Percentiles rank a stretch among this genome's conserved stretches.
These are phyloP conservation scores for Saccharomyces hybrid DNA, from an alignment of 1,139 yeast species.

Conservation along the genomic window DNA sequence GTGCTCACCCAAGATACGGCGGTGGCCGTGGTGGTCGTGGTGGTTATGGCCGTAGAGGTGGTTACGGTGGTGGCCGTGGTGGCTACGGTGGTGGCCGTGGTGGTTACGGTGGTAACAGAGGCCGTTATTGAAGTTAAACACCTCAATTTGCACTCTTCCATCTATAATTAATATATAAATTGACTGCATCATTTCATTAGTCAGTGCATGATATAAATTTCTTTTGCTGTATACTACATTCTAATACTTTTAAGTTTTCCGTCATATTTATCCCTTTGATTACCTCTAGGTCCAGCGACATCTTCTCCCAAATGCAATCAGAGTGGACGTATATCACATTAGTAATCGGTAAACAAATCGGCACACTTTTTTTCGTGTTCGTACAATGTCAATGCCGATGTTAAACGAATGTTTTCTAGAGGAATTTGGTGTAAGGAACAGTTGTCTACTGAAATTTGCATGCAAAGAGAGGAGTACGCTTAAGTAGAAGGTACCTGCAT, in stretches of 20 bases:
- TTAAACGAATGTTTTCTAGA: neutral
- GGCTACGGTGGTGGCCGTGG: constrained; percentile 26
- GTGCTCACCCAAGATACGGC: constrained; percentile 45
- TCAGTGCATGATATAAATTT: constrained; percentile 1
- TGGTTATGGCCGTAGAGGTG: constrained; percentile 38
- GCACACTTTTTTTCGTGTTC: neutral
- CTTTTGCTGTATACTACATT: neutral
- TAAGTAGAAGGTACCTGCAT: neutral
- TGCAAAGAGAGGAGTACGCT: neutral
- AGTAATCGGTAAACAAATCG: neutral
- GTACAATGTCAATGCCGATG: neutral
- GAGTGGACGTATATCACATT: neutral
- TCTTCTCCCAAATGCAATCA: neutral
- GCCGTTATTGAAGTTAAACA: constrained; percentile 5
- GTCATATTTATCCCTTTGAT: neutral
- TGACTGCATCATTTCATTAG: neutral
- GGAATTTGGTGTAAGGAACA: neutral
- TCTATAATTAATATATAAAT: neutral
- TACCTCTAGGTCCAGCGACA: neutral
- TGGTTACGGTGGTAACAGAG: constrained; percentile 26
- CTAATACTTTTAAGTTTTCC: neutral
- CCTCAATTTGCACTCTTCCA: neutral
- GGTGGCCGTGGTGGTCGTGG: constrained; percentile 50
- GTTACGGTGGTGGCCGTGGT: constrained; percentile 33
- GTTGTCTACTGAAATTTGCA: neutral